Conservation (phyloP, 805 yeast species). For the Geotrichum ghanense region DNA sequence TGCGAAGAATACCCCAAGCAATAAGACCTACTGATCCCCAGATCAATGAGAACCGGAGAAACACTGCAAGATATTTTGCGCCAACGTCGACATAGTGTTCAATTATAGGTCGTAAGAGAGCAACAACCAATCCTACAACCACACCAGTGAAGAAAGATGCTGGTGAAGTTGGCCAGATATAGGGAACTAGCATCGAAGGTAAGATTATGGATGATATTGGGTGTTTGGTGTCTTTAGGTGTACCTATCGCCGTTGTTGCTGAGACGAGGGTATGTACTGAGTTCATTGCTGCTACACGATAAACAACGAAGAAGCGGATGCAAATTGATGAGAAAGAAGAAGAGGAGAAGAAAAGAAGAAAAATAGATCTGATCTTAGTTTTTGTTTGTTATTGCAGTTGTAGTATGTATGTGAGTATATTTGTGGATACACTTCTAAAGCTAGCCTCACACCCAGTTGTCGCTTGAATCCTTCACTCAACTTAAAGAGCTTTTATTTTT, state of each 20-base stretch:
- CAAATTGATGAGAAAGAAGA: too few species aligned
- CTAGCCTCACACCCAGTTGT: too few species aligned
- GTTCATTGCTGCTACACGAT: too few species aligned
- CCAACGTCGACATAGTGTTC: slow-evolving; percentile 10
- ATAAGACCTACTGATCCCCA: slow-evolving; percentile 10
- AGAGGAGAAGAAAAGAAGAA: too few species aligned
- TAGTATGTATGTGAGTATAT: too few species aligned
- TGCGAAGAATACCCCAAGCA: slow-evolving; percentile 5
- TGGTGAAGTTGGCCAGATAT: slow-evolving; percentile 9
- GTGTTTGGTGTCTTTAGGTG: background rate
- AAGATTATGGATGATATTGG: background rate
- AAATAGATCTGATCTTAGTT: too few species aligned
- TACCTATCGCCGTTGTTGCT: background rate
- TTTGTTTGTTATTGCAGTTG: too few species aligned
- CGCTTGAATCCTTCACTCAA: too few species aligned
- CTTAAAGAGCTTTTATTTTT: too few species aligned
- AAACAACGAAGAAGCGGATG: too few species aligned
- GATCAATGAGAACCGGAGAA: slow-evolving; percentile 4
- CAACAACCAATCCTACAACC: slow-evolving; percentile 8
- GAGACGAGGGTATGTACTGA: too few species aligned
- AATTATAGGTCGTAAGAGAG: slow-evolving; percentile 7
- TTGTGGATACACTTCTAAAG: too few species aligned
- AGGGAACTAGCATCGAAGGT: slow-evolving; percentile 1
- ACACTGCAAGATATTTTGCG: slow-evolving; percentile 7
- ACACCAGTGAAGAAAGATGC: slow-evolving; percentile 11